Conservation (phyloP, 208 protist species). For the Crithidia thermophila region DNA sequence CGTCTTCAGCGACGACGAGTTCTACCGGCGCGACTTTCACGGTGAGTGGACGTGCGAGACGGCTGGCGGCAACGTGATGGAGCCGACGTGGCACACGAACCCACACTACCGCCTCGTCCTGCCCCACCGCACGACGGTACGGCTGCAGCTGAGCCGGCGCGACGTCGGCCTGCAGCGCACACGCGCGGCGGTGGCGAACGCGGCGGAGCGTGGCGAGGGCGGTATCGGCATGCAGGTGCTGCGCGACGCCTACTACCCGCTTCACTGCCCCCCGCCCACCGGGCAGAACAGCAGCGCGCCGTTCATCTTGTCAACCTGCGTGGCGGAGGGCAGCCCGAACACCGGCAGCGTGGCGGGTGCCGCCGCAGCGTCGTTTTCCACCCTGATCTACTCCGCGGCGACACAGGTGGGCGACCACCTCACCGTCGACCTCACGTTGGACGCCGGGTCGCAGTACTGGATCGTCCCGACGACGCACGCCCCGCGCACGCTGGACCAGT, state of each 20-base stretch:
- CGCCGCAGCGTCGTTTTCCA: conserved; percentile 5
- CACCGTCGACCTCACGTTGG: conserved; percentile 61
- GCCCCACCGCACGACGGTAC: conserved; percentile 39
- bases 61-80: conserved; percentile 52
- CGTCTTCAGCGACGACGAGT: conserved; percentile 53
- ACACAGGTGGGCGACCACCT: conserved; percentile 58
- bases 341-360: not conserved
- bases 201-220: conserved; percentile 32
- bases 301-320: too few relatives aligned
- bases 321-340: not conserved
- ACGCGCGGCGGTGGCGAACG: not conserved
- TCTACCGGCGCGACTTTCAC: conserved; percentile 48
- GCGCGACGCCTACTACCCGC: conserved; percentile 60
- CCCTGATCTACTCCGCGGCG: conserved; percentile 43
- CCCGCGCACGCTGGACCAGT: conserved; percentile 52
- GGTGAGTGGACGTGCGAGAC: conserved; percentile 58
- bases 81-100: conserved; percentile 70
- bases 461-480: conserved; percentile 70
- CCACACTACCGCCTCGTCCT: conserved; percentile 76
- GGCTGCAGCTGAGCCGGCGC: conserved; percentile 64
- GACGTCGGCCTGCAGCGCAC: conserved; percentile 56
- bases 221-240: conserved; percentile 72
- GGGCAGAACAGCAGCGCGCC: not conserved
- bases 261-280: conserved; percentile 26
- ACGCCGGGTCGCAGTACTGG: conserved; percentile 74